Evolutionary conservation across 441 rosid genomes (phyloP).

Genomic region (Rhodomyrtus psidioides): DNA sequence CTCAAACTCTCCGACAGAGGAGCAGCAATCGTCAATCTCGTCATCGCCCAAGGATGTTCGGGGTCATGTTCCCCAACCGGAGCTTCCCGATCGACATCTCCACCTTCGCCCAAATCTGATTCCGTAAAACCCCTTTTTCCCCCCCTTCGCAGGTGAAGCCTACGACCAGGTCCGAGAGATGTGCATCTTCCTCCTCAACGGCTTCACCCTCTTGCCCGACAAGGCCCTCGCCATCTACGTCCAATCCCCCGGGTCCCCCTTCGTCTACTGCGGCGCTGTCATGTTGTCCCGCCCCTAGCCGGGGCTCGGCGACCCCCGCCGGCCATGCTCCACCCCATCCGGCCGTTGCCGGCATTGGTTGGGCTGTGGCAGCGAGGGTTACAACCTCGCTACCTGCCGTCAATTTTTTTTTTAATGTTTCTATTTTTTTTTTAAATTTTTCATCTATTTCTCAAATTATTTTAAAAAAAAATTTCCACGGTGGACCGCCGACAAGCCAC

Average conservation of each 20-base stretch:
- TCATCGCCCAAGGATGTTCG: constrained; percentile 47
- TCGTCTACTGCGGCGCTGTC: constrained; percentile 79
- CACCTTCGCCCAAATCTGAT: constrained; percentile 48
- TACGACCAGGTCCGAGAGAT: constrained; percentile 71
- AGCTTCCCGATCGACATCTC: constrained; percentile 94
- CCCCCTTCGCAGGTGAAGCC: constrained; percentile 61
- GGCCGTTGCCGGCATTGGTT: too few relatives aligned
- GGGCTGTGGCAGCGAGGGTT: too few relatives aligned
- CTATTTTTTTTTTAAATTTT: too few relatives aligned
- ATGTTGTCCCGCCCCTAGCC: constrained; percentile 73
- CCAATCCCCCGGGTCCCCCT: constrained; percentile 82
- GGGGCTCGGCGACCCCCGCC: too few relatives aligned
- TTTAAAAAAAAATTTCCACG: too few relatives aligned
- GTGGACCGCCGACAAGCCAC: too few relatives aligned
- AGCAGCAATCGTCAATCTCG: fast-evolving
- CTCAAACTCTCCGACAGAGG: background rate
- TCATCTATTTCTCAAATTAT: too few relatives aligned
- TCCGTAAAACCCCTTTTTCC: background rate
- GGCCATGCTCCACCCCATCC: too few relatives aligned
- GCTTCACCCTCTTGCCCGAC: constrained; percentile 67
- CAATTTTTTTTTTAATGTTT: too few relatives aligned
- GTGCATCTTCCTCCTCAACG: constrained; percentile 77
- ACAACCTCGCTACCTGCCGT: too few relatives aligned
- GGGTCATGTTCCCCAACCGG: constrained; percentile 88
- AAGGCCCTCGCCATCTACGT: constrained; percentile 87